phyloP scores from a whole-genome alignment of 2,329 filamentous ascomycete species.

The Metarhizium sp. region DNA sequence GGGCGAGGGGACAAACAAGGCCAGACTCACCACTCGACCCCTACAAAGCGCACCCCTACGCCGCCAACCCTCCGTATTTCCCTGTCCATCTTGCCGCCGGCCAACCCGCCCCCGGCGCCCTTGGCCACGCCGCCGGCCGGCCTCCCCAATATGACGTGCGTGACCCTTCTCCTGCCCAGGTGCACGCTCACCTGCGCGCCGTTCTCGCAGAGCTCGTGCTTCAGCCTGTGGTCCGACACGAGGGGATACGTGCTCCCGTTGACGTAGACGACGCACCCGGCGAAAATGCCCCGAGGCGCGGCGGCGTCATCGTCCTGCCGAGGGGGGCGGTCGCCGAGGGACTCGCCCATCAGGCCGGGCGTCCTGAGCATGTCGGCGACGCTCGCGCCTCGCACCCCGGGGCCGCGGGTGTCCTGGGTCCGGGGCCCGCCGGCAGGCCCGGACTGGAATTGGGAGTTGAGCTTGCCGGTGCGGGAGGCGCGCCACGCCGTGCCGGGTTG shows the following conservation, averaged over 20 bases:
- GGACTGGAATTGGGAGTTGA: conserved; percentile 57
- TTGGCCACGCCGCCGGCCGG: conserved; percentile 30
- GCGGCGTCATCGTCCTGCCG: too few relatives aligned
- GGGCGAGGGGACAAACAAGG: neutral
- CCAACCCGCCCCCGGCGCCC: conserved; percentile 65
- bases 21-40: conserved; percentile 61
- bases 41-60: conserved; percentile 67
- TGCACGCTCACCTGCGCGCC: conserved; percentile 64
- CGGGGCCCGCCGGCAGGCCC: conserved; percentile 21
- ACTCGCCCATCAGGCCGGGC: conserved; percentile 22
- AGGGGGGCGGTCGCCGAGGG: neutral
- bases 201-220: conserved; percentile 64
- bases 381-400: conserved; percentile 16
- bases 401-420: neutral
- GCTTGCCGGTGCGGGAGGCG: conserved; percentile 56
- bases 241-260: conserved; percentile 78
- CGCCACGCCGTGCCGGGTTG: conserved; percentile 59
- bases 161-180: conserved; percentile 65
- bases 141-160: conserved; percentile 73
- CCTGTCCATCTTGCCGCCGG: conserved; percentile 69
- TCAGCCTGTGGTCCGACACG: conserved; percentile 79
- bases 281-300: conserved; percentile 44
- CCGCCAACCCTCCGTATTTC: conserved; percentile 63
- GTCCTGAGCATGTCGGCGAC: conserved; percentile 45
- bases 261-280: conserved; percentile 67